These are phyloP conservation scores for Fraxinus excelsior DNA, from an alignment of 257 asterid species.

Conservation along the genomic window DNA sequence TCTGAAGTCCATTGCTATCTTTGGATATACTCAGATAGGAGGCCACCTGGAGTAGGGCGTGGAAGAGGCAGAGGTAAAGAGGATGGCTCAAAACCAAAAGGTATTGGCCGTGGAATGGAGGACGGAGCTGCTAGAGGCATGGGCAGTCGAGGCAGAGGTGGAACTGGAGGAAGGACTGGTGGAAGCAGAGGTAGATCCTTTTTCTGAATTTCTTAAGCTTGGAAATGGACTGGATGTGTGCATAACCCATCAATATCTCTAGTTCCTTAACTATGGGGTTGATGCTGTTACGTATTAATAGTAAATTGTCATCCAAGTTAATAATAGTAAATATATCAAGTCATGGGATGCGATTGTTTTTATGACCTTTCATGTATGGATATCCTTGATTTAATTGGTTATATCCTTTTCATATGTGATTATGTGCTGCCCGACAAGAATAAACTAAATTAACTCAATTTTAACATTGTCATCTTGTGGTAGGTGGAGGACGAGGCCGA, in stretches of 20 bases:
- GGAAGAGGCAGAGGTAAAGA: slow-evolving; percentile 70
- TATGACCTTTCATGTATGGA: too few relatives aligned
- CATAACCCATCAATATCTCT: neutral
- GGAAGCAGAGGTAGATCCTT: slow-evolving; percentile 39
- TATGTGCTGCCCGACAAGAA: neutral
- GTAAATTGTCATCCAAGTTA: neutral
- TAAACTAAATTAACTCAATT: neutral
- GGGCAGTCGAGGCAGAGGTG: slow-evolving; percentile 48
- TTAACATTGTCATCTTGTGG: slow-evolving; percentile 3
- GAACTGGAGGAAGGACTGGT: too few relatives aligned
- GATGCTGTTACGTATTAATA: neutral
- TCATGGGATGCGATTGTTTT: neutral
- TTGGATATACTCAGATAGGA: slow-evolving; percentile 46
- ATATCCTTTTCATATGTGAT: neutral
- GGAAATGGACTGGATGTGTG: too few relatives aligned
- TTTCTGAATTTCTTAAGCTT: neutral
- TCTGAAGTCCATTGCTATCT: slow-evolving; percentile 1
- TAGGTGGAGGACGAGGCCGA: slow-evolving; percentile 51
- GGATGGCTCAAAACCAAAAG: slow-evolving; percentile 49
- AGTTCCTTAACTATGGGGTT: neutral
- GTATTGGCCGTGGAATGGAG: slow-evolving; percentile 55
- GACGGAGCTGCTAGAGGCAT: slow-evolving; percentile 57
- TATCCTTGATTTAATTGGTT: too few relatives aligned
- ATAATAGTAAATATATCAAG: neutral
- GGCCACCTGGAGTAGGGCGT: slow-evolving; percentile 72